Conservation (phyloP, 495 filamentous ascomycete species). For the Aspergillus avenaceus region DNA sequence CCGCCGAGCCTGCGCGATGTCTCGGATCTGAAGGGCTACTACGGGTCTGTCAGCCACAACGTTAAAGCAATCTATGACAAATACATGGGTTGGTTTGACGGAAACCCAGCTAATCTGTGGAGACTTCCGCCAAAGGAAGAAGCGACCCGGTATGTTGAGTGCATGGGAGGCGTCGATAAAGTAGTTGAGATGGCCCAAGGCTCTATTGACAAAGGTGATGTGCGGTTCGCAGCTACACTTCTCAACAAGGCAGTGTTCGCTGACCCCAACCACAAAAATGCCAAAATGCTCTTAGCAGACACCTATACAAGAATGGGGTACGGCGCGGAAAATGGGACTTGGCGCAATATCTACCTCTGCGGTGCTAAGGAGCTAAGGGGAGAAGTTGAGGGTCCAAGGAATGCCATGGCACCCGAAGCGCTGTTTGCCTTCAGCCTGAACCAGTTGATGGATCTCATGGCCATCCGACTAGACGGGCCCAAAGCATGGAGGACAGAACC, state of each 20-base stretch:
- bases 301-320: constrained; percentile 24
- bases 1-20: constrained; percentile 16
- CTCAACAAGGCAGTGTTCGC: constrained; percentile 21
- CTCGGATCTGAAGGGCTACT: constrained; percentile 26
- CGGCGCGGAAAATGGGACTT: constrained; percentile 24
- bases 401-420: background rate
- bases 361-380: constrained; percentile 9
- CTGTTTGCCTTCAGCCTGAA: background rate
- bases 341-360: constrained; percentile 24
- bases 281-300: constrained; percentile 8
- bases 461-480: constrained; percentile 3
- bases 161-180: constrained; percentile 12
- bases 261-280: constrained; percentile 7
- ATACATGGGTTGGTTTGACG: constrained; percentile 34
- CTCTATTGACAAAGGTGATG: constrained; percentile 8
- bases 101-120: constrained; percentile 32
- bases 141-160: constrained; percentile 21
- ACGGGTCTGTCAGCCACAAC: constrained; percentile 33
- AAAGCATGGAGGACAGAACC: background rate
- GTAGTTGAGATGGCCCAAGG: background rate
- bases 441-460: constrained; percentile 1
- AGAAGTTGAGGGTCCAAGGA: background rate
- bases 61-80: constrained; percentile 36
- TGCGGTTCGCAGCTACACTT: constrained; percentile 24
- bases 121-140: constrained; percentile 22